These are phyloP conservation scores for Dactylorhiza incarnata DNA, from an alignment of 106 monocot species.

Conservation along the genomic window DNA sequence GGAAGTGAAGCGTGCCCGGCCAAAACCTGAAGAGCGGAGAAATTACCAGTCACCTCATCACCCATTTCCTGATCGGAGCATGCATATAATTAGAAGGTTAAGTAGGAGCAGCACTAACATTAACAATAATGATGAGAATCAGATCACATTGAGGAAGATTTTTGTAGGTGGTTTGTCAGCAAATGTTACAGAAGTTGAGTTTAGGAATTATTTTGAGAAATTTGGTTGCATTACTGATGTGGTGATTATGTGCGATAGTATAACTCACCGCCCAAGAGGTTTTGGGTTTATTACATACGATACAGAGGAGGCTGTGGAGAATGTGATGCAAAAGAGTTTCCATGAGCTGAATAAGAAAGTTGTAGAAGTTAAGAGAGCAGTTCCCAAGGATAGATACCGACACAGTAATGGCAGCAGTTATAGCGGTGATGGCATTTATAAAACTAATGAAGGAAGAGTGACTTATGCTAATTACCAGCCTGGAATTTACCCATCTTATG, in stretches of 20 bases:
- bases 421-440: slow-evolving; percentile 5
- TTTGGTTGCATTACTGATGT: slow-evolving; percentile 61
- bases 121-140: not conserved
- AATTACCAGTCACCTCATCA: slow-evolving; percentile 12
- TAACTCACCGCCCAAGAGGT: slow-evolving; percentile 53
- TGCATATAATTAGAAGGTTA: slow-evolving; percentile 7
- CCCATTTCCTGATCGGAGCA: slow-evolving; percentile 10
- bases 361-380: slow-evolving; percentile 81
- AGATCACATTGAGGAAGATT: slow-evolving; percentile 44
- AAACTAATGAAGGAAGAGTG: slow-evolving; percentile 15
- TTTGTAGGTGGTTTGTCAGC: slow-evolving; percentile 77
- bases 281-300: slow-evolving; percentile 88
- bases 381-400: slow-evolving; percentile 42
- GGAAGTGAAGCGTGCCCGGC: slow-evolving; percentile 50
- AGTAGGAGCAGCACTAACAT: slow-evolving; percentile 13
- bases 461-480: slow-evolving; percentile 12
- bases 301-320: slow-evolving; percentile 53
- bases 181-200: slow-evolving; percentile 34
- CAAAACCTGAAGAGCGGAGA: slow-evolving; percentile 21
- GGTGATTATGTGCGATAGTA: slow-evolving; percentile 57
- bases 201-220: slow-evolving; percentile 50
- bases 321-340: slow-evolving; percentile 34
- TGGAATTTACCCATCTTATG: slow-evolving; percentile 17
- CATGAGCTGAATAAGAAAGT: slow-evolving; percentile 59
- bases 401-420: slow-evolving; percentile 10